Conservation (phyloP, 495 filamentous ascomycete species). For the Lasiosphaeris hirsuta region DNA sequence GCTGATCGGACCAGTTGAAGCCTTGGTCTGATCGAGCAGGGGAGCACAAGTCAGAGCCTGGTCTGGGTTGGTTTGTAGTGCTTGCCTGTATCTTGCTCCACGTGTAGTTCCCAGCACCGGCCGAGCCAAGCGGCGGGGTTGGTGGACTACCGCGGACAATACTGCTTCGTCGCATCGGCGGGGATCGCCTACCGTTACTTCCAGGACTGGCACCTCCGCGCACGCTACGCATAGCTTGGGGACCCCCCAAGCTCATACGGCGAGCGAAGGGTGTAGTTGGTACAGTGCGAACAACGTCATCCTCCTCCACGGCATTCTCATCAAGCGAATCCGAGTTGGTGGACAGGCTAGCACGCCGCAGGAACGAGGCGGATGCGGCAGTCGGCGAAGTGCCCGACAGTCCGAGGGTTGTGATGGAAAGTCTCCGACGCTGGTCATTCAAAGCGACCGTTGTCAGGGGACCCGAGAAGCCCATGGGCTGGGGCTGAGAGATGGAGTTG, state of each 20-base stretch:
- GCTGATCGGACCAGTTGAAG: conserved; percentile 93
- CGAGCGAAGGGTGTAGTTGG: conserved; percentile 75
- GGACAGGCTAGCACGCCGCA: conserved; percentile 72
- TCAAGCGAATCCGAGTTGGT: conserved; percentile 76
- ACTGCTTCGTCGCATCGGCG: conserved; percentile 26
- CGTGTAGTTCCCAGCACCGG: conserved; percentile 24
- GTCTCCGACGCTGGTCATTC: conserved; percentile 72
- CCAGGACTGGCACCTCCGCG: conserved; percentile 45
- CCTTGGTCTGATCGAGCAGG: conserved; percentile 69
- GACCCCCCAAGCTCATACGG: conserved; percentile 81
- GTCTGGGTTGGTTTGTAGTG: conserved; percentile 50
- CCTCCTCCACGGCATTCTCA: conserved; percentile 84
- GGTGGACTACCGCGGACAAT: conserved; percentile 22
- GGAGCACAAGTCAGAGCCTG: conserved; percentile 55
- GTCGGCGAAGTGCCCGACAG: conserved; percentile 74
- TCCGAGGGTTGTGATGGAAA: conserved; percentile 84
- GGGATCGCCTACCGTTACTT: conserved; percentile 46
- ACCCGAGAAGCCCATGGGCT: conserved; percentile 50
- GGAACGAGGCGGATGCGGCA: conserved; percentile 47
- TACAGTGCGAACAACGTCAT: conserved; percentile 50
- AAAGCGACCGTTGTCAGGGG: conserved; percentile 65
- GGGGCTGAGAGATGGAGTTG: conserved; percentile 41
- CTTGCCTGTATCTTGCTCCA: conserved; percentile 47
- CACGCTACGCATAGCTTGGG: conserved; percentile 66
- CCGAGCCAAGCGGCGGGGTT: conserved; percentile 20